Percentiles rank a stretch among this genome's conserved stretches.
These are phyloP conservation scores for Cadophora sp. DNA, from an alignment of 2,329 filamentous ascomycete species.

Conservation along the genomic window DNA sequence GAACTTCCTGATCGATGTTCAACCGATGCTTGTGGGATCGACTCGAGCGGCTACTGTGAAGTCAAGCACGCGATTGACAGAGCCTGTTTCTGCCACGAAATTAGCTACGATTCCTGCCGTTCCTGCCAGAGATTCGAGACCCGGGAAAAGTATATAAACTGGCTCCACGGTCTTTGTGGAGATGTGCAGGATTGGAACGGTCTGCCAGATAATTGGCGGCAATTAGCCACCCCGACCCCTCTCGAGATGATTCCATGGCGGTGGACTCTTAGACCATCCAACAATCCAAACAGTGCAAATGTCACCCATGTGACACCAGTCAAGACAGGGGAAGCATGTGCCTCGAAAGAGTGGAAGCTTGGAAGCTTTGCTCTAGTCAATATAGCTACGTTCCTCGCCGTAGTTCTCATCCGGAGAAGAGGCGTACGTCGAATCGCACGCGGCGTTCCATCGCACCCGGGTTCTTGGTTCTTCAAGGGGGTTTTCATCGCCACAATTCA, in stretches of 20 bases:
- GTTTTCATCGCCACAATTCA: too few species aligned
- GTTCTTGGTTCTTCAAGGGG: too few species aligned
- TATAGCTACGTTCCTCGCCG: too few species aligned
- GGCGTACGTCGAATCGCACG: too few species aligned
- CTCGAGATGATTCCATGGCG: conserved; percentile 46
- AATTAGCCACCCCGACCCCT: conserved; percentile 37
- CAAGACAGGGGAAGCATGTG: too few species aligned
- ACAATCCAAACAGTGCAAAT: conserved; percentile 2
- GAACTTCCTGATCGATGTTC: too few species aligned
- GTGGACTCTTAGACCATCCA: conserved; percentile 41
- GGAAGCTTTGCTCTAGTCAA: too few species aligned
- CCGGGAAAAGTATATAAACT: not conserved
- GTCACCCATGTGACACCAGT: not conserved
- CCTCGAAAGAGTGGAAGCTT: too few species aligned
- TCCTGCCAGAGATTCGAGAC: not conserved
- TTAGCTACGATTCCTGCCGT: not conserved
- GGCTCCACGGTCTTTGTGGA: conserved; percentile 41
- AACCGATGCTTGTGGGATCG: not conserved
- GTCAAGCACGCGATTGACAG: not conserved
- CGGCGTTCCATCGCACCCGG: too few species aligned
- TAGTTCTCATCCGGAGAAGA: too few species aligned
- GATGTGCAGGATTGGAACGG: conserved; percentile 43
- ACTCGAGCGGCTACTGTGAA: not conserved
- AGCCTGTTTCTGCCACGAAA: not conserved
- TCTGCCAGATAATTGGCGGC: conserved; percentile 41